Percentiles rank a stretch among this genome's conserved stretches.
These are phyloP conservation scores for Trichoderma arundinaceum DNA, from an alignment of 2,329 filamentous ascomycete species.

Conservation along the genomic window DNA sequence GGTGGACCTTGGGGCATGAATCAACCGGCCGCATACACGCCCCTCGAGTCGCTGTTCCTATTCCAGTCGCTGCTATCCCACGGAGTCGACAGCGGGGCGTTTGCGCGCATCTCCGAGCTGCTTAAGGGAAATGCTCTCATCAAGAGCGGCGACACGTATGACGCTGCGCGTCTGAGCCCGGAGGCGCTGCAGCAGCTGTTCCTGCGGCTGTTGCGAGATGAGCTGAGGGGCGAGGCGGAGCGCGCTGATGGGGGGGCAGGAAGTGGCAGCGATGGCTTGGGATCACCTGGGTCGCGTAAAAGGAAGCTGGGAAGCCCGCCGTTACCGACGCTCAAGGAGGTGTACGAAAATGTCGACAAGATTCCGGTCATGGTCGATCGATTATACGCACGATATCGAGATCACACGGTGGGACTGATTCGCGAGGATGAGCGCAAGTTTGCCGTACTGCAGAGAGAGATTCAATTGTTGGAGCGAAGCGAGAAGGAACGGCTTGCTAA, in stretches of 20 bases:
- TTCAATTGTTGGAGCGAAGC: conserved; percentile 67
- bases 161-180: conserved; percentile 74
- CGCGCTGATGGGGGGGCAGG: conserved; percentile 37
- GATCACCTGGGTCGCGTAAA: conserved; percentile 68
- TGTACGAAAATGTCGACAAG: conserved; percentile 67
- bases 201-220: conserved; percentile 75
- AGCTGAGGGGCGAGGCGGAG: conserved; percentile 61
- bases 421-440: conserved; percentile 74
- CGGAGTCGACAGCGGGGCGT: conserved; percentile 69
- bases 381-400: conserved; percentile 76
- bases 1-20: conserved; percentile 62
- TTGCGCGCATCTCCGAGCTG: conserved; percentile 73
- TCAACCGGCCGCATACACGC: conserved; percentile 71
- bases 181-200: conserved; percentile 82
- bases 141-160: conserved; percentile 71
- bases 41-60: conserved; percentile 83
- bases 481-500: conserved; percentile 47
- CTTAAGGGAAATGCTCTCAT: conserved; percentile 77
- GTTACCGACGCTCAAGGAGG: conserved; percentile 69
- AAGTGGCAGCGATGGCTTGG: conserved; percentile 49
- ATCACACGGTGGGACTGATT: conserved; percentile 72
- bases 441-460: conserved; percentile 67
- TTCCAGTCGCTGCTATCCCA: conserved; percentile 78
- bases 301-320: conserved; percentile 73
- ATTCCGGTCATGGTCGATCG: conserved; percentile 73